phyloP scores from a whole-genome alignment of 1,284 basidiomycete species.

The Ustilago vetiveriae region DNA sequence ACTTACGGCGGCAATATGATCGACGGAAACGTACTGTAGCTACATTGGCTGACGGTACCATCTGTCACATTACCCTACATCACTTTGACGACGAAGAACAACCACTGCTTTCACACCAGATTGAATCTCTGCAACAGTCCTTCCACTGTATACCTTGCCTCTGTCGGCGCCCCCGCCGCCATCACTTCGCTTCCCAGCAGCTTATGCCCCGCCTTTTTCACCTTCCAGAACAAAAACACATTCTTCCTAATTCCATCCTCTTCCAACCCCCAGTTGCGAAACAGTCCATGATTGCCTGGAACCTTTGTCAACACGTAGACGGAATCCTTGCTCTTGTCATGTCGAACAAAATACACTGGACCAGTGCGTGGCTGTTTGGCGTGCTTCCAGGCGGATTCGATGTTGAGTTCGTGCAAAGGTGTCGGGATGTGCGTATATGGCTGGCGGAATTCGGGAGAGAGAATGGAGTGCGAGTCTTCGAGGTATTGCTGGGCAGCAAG shows the following conservation, averaged over 20 bases:
- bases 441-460: background rate
- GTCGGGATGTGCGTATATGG: background rate
- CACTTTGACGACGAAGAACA: too few species aligned
- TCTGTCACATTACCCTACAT: too few species aligned
- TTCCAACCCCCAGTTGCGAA: background rate
- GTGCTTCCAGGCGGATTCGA: conserved; percentile 1
- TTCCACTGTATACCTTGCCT: background rate
- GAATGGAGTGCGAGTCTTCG: too few species aligned
- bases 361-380: background rate
- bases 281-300: background rate
- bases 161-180: background rate
- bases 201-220: background rate
- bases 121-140: too few species aligned
- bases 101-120: too few species aligned
- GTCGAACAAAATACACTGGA: background rate
- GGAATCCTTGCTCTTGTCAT: background rate
- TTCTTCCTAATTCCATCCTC: background rate
- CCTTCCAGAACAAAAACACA: conserved; percentile 9
- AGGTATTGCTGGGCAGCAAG: background rate
- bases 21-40: too few species aligned
- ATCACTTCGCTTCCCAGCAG: background rate
- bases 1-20: too few species aligned
- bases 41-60: too few species aligned
- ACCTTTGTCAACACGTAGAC: conserved; percentile 13
- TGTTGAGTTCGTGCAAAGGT: too few species aligned